A percentile compares a stretch with the other conserved stretches of the same genome.
Evolutionary conservation across 768 basidiomycete species (phyloP).

Genomic region (Podaxis sp.): DNA sequence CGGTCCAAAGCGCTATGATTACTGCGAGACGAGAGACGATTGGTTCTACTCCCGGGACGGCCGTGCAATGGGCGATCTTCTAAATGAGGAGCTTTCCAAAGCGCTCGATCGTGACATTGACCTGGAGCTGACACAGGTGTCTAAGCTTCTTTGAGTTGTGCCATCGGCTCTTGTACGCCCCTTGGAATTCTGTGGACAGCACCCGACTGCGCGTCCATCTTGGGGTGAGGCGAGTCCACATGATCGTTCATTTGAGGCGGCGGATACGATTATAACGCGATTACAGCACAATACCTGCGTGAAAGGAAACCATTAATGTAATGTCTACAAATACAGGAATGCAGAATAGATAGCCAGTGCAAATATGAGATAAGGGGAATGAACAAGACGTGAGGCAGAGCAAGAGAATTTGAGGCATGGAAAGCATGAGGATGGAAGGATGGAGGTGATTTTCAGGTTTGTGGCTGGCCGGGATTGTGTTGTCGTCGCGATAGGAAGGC

Average conservation of each 20-base stretch:
- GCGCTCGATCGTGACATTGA: conserved; percentile 30
- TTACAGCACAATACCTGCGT: background rate
- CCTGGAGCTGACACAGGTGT: conserved; percentile 25
- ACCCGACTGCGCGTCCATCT: background rate
- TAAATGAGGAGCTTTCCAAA: conserved; percentile 64
- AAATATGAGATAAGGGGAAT: conserved; percentile 15
- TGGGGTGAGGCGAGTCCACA: background rate
- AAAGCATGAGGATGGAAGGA: conserved; percentile 1
- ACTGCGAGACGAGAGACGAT: conserved; percentile 45
- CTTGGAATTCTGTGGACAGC: background rate
- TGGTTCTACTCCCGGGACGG: conserved; percentile 83
- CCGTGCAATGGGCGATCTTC: conserved; percentile 52
- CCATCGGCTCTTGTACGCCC: background rate
- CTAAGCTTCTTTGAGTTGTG: conserved; percentile 12
- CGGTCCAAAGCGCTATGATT: conserved; percentile 93
- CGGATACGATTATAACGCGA: background rate
- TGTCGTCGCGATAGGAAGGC: conserved; percentile 63
- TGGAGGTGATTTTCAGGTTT: conserved; percentile 4
- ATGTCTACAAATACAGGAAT: conserved; percentile 13
- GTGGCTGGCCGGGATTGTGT: conserved; percentile 27
- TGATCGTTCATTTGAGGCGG: background rate
- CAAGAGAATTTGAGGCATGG: background rate
- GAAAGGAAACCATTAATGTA: conserved; percentile 1
- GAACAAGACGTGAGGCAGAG: background rate
- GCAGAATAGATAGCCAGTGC: conserved; percentile 11